Evolutionary conservation across 164 flowering plant genomes (phyloP).

Genomic region (Hamamelis virginiana): DNA sequence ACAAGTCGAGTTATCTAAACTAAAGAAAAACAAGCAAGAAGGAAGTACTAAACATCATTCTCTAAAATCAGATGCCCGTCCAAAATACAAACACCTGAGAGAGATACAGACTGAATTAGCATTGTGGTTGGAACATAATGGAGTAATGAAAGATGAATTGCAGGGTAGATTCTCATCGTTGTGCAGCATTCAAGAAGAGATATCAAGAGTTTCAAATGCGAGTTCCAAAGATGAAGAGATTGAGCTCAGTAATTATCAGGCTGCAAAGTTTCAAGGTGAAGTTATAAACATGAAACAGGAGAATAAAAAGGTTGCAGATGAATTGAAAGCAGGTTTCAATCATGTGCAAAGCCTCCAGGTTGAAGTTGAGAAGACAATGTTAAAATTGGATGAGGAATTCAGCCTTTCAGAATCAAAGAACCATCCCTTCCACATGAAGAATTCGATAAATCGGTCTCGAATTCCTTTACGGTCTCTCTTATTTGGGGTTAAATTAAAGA

Average conservation of each 20-base stretch:
- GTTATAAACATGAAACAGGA: conserved; percentile 74
- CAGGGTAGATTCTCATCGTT: conserved; percentile 42
- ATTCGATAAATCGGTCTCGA: conserved; percentile 31
- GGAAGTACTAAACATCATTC: conserved; percentile 18
- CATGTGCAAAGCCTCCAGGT: conserved; percentile 39
- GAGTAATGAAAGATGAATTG: conserved; percentile 55
- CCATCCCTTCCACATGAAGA: conserved; percentile 9
- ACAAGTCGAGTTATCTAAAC: conserved; percentile 35
- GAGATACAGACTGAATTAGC: conserved; percentile 61
- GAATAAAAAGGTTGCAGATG: conserved; percentile 57
- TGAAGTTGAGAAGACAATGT: conserved; percentile 43
- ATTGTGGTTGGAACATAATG: conserved; percentile 63
- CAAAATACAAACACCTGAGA: conserved; percentile 57
- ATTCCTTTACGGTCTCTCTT: conserved; percentile 67
- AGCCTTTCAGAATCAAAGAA: conserved; percentile 29
- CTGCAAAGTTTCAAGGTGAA: conserved; percentile 78
- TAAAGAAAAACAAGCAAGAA: conserved; percentile 29
- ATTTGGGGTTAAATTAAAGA: conserved; percentile 65
- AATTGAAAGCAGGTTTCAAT: conserved; percentile 51
- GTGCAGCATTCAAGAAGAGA: conserved; percentile 54
- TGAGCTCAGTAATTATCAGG: conserved; percentile 44
- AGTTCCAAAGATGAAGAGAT: conserved; percentile 19
- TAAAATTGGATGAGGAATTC: conserved; percentile 43
- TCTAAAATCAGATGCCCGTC: conserved; percentile 37
- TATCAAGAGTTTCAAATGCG: conserved; percentile 26